Evolutionary conservation across 2,329 filamentous ascomycete species (phyloP), one percentile per base, ranked within the genome.

Genomic region (Pseudopyrenochaeta lycopersici): DNA sequence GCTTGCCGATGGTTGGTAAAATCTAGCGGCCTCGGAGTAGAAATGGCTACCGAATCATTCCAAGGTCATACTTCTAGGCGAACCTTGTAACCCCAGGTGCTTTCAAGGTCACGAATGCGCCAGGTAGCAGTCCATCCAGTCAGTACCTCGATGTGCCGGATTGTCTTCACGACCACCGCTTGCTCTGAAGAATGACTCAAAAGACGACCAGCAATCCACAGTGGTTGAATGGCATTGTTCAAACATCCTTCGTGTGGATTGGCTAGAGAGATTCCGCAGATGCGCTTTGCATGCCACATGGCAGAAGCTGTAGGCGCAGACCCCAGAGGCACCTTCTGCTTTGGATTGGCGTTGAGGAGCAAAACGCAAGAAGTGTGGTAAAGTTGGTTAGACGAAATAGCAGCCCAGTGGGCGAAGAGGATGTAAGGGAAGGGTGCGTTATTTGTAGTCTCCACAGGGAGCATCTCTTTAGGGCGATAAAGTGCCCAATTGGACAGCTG

Each of bases 141-240:
- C 55, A 78, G 75, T 4, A 74, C 67, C 58, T 85, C 82, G 49
- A 85, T 85, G 36, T 75, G 77, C 14, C 77, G 76, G 36, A 85
- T 81, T 3, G 82, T 71, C 48, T 77, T 76, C 20, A 75, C 66
- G 1, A 78, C 73, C 12, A 74, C 57, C 0, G 62, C 61, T 54
- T 79, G 76, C 52, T 80, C 77, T 1, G 76, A 75, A 1, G 71
- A 74, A 68, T 86, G 84, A 48, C 80, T 85, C 36, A 86, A 76
- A 0, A 85, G 68, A 31, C 79, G 76, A 0, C 83, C 84, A 0
- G 84, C 84, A 11, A 86, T 76, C 80, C 82, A 85, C 0, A 86
- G 72, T 1, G 84, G 84, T 56, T 86, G 84, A 4, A 85, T 82
- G 3, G 83, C 82, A 61, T 86, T 86, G 55, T 83, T 86, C 30